Base-by-base conservation (phyloP, 2,329 filamentous ascomycete species). In the Ophiostoma sp. region DNA sequence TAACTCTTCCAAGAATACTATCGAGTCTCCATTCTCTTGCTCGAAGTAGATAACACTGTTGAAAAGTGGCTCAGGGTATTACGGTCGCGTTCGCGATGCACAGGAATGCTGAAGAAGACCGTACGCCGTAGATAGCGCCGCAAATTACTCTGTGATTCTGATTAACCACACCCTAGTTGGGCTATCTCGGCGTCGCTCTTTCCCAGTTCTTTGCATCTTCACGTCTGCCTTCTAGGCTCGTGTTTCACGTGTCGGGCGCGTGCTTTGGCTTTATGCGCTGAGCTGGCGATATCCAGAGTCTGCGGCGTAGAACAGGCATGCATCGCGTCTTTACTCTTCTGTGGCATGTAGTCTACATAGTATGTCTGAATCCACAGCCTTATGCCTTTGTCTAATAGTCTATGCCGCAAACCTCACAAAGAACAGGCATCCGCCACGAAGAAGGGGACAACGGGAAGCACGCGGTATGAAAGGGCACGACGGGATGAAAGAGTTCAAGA, bases 81-180 rank as follows among this genome's bases (percentile, higher is more conserved):
- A 15, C 52, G 52, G n/a, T 57, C 52, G 52, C 52, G 23, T 57
- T 57, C 10, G 52, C 23, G 52, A 57, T 57, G 52, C 52, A 27
- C 52, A 27, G 52, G 52, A 57, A 57, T 57, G 52, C 52, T 57
- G 52, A 57, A 57, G 52, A 57, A 57, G 1, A n/a, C 44, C 52
- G 23, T 57, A 31, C 27, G 27, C 27, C 27, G 27, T 31, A 31
- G 27, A 57, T 27, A n/a, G 23, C 52, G 27, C 44, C 52, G 52
- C 23, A 8, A 48, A n/a, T 48, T 31, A 48, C 3, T 31, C 27
- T 31, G 27, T 31, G 3, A 31, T 31, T 31, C 1, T 39, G 36
- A 11, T 39, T 13, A 13, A 11, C 4, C 10, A 13, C 52, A 31
- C n/a, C 52, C n/a, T 57, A 11, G 52, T n/a, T 48, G 44, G 44